Percentiles rank a stretch among this genome's conserved stretches.
Conservation (phyloP, 176 grass and related monocot genomes). For the Avena sativa region DNA sequence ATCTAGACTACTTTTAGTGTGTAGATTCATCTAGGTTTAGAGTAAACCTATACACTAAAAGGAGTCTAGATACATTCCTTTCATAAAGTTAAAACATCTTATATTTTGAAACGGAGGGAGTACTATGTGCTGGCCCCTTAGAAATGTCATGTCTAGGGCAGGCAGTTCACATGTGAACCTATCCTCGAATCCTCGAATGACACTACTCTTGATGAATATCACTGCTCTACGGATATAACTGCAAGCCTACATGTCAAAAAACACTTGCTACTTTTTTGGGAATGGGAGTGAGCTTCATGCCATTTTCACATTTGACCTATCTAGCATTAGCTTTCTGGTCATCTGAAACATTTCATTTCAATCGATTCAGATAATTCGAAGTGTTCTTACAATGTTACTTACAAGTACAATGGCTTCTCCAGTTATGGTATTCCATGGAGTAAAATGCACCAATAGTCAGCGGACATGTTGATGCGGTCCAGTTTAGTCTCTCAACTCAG, state of each 20-base stretch:
- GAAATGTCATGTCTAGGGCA: not conserved
- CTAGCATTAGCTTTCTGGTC: conserved; percentile 6
- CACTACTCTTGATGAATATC: conserved; percentile 7
- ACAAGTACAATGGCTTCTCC: conserved; percentile 10
- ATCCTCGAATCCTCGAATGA: not conserved
- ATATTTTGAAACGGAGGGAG: no score
- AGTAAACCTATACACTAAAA: no score
- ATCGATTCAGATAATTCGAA: not conserved
- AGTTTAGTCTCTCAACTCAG: not conserved
- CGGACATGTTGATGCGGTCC: not conserved
- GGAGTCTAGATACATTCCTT: no score
- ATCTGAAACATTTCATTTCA: not conserved
- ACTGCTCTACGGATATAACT: not conserved
- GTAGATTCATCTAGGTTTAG: no score
- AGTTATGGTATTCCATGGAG: not conserved
- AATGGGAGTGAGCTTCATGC: not conserved
- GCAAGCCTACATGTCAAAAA: conserved; percentile 6
- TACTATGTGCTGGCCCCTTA: not conserved
- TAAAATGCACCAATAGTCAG: not conserved
- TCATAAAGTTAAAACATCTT: no score
- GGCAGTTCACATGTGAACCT: not conserved
- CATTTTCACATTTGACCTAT: conserved; percentile 19
- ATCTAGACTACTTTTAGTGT: no score
- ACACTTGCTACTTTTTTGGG: not conserved
- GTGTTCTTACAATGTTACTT: not conserved